Conservation (phyloP, 257 asterid species). For the Jaltomata sinuosa region DNA sequence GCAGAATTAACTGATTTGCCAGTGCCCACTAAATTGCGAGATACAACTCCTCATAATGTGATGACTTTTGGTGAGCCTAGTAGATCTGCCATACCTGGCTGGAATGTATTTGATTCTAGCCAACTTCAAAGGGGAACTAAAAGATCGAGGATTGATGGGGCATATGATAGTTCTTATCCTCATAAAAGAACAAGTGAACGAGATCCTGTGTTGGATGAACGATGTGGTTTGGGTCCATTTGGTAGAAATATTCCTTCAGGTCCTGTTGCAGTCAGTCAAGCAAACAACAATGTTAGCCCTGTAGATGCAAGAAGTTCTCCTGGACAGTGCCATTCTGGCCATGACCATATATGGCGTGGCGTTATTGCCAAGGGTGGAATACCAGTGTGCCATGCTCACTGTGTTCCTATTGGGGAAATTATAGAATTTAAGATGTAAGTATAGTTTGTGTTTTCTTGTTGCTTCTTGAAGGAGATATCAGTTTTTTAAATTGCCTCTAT, state of each 20-base stretch:
- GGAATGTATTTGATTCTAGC: slow-evolving; percentile 60
- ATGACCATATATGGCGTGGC: slow-evolving; percentile 77
- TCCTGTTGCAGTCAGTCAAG: slow-evolving; percentile 13
- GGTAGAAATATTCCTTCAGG: neutral
- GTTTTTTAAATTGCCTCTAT: too few relatives aligned
- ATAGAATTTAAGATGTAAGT: slow-evolving; percentile 64
- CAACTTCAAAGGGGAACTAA: slow-evolving; percentile 68
- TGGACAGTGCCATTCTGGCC: slow-evolving; percentile 34
- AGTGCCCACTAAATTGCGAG: too few relatives aligned
- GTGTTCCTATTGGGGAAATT: slow-evolving; percentile 68
- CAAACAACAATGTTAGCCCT: slow-evolving; percentile 12
- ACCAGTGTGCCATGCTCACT: slow-evolving; percentile 82
- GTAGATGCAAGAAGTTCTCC: slow-evolving; percentile 16
- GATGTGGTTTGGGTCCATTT: too few relatives aligned
- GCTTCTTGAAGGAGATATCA: too few relatives aligned
- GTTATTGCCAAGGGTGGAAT: slow-evolving; percentile 86
- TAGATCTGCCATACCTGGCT: too few relatives aligned
- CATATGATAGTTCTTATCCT: too few relatives aligned
- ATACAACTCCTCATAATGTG: too few relatives aligned
- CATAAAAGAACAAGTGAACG: too few relatives aligned
- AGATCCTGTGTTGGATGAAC: too few relatives aligned
- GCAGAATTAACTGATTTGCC: too few relatives aligned
- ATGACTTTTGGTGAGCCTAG: too few relatives aligned
- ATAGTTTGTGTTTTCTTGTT: neutral
- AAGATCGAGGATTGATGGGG: slow-evolving; percentile 57